Base-by-base conservation (phyloP, 2,329 filamentous ascomycete species). In the Passalora sequoiae region DNA sequence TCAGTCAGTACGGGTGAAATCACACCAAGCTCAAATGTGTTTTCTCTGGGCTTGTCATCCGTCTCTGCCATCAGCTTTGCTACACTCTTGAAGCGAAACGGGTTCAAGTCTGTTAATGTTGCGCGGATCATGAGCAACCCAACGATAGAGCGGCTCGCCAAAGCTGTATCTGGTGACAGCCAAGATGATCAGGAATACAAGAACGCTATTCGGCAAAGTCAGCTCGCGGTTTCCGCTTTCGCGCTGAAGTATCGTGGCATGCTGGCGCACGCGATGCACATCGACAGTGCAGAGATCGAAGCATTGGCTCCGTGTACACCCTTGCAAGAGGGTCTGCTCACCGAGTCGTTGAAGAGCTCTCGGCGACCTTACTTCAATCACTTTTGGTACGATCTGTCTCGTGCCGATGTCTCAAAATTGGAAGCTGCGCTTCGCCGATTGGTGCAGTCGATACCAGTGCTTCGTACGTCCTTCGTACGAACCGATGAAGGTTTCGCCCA, bases 11-110 rank as follows among this genome's bases (percentile, higher is more conserved):
- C 59, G 2, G 57, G 65, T 0, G 64, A 68, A 0, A 67, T 86
- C 2, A 67, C 64, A 1, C 67, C 74, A 2, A 69, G 67, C 0
- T 80, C 81, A 0, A 94, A 80, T 47, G 77, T 95, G 13, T 94
- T 92, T 55, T 87, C 94, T 51, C 70, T 94, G 1, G 91, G 89
- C 0, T 73, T 96, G 17, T 91, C 95, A 57, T 96, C 89, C 0
- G 88, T 96, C 12, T 88, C 86, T 0, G 85, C 83, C 0, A 81
- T 94, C 33, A 75, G 80, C 6, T 74, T 96, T 21, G 75, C 84
- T 1, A 72, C 75, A 4, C 63, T 73, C 9, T 68, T 96, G 10
- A 85, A 80, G 53, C 69, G 74, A 2, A 69, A 69, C 2, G 86
- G 86, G 0, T 77, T 89, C 40, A 24, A 58, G 1, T 67, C 72